Conservation (phyloP, 306 rosid genomes). For the Begonia masoniana region DNA sequence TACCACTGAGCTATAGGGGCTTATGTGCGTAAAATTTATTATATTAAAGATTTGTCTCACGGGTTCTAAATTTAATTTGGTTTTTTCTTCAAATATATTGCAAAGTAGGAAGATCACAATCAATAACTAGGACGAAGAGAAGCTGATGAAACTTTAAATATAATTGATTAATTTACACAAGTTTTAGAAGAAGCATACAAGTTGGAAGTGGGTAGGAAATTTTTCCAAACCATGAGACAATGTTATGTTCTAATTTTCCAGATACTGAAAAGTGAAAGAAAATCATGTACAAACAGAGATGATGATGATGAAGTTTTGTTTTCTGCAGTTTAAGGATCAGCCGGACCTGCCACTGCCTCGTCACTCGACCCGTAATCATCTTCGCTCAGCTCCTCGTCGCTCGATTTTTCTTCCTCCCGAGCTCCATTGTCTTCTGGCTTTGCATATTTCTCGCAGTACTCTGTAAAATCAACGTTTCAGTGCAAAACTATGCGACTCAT, state of each 20-base stretch:
- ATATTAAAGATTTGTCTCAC: too few species aligned
- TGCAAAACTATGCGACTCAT: neutral
- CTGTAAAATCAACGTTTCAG: slow-evolving; percentile 19
- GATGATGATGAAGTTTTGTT: neutral
- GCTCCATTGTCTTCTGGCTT: slow-evolving; percentile 67
- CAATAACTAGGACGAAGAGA: neutral
- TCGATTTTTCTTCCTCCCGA: slow-evolving; percentile 34
- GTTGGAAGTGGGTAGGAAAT: neutral
- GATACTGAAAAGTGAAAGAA: neutral
- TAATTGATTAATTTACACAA: neutral
- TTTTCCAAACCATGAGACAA: neutral
- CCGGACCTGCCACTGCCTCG: slow-evolving; percentile 48
- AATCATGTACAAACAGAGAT: neutral
- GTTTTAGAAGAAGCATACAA: neutral
- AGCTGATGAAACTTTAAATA: neutral
- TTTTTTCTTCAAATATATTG: too few species aligned
- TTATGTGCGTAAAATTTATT: too few species aligned
- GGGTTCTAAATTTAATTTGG: too few species aligned
- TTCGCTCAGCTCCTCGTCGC: slow-evolving; percentile 75
- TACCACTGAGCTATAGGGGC: slow-evolving; percentile 1
- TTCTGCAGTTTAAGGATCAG: slow-evolving; percentile 33
- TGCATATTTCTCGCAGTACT: slow-evolving; percentile 67
- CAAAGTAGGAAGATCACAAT: too few species aligned
- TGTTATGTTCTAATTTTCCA: neutral
- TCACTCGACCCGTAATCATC: slow-evolving; percentile 58